Evolutionary conservation across 345 rosid species (phyloP).

Genomic region (Brassica juncea): DNA sequence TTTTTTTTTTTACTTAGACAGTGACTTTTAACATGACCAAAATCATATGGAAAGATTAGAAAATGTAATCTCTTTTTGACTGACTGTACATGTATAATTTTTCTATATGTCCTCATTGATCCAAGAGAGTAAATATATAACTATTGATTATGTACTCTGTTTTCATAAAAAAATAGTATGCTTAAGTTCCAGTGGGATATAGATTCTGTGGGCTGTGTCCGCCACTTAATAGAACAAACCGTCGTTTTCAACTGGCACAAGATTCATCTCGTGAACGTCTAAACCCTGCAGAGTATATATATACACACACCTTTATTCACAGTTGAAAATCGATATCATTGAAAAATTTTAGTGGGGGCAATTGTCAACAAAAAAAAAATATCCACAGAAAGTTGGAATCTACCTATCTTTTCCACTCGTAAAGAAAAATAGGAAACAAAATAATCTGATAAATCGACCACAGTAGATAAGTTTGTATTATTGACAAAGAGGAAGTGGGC

Average conservation of each 20-base stretch:
- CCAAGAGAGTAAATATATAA: conserved; percentile 11
- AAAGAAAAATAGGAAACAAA: not conserved
- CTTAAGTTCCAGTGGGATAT: not conserved
- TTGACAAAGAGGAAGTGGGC: conserved; percentile 4
- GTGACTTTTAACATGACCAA: conserved; percentile 21
- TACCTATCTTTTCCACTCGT: not conserved
- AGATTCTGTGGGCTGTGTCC: not conserved
- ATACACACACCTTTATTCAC: not conserved
- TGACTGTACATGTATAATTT: conserved; percentile 7
- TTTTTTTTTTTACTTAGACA: not conserved
- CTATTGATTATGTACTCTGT: not conserved
- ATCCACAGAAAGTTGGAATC: conserved; percentile 3
- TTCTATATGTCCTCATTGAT: not conserved
- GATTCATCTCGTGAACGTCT: conserved; percentile 23
- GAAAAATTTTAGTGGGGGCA: conserved; percentile 21
- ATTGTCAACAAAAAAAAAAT: not conserved
- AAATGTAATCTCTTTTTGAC: not conserved
- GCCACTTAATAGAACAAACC: not conserved
- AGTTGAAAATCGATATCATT: not conserved
- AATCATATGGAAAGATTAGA: conserved; percentile 1
- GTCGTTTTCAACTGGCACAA: not conserved
- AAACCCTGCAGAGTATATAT: not conserved
- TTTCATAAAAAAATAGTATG: not conserved
- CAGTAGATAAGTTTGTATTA: not conserved
- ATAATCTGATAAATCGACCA: not conserved